Evolutionary conservation across 495 filamentous ascomycete genomes (phyloP).

Genomic region (Parachaetomium inaequale): DNA sequence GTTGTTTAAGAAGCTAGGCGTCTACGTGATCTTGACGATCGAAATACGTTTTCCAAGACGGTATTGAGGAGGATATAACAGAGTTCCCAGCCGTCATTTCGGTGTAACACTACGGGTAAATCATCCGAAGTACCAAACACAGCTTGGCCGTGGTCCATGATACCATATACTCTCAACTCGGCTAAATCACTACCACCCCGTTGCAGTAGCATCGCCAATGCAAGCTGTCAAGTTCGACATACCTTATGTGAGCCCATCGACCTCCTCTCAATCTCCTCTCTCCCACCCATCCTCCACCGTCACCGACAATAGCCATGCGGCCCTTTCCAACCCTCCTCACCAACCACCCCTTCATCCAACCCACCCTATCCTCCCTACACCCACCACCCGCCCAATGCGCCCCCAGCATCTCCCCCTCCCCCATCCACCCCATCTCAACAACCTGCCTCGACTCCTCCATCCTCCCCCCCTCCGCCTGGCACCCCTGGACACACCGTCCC

Average conservation of each 20-base stretch:
- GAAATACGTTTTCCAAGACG: no score
- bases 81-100: neutral
- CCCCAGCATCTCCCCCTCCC: neutral
- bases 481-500: constrained; percentile 37
- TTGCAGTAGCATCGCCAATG: neutral
- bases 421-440: neutral
- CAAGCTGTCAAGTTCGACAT: neutral
- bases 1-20: constrained; percentile 27
- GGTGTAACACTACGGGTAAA: neutral
- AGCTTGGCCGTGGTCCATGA: neutral
- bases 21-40: no score
- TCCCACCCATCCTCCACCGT: neutral
- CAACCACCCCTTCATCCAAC: neutral
- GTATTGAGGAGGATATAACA: no score
- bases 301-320: neutral
- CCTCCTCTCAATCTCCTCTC: neutral
- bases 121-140: neutral
- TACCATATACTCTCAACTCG: neutral
- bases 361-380: neutral
- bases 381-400: neutral
- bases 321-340: neutral
- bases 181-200: neutral
- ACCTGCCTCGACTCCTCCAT: neutral
- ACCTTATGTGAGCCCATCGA: neutral
- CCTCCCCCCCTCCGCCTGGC: constrained; percentile 14